phyloP scores from a whole-genome alignment of 306 rosid genomes.

The Cucurbita maxima region DNA sequence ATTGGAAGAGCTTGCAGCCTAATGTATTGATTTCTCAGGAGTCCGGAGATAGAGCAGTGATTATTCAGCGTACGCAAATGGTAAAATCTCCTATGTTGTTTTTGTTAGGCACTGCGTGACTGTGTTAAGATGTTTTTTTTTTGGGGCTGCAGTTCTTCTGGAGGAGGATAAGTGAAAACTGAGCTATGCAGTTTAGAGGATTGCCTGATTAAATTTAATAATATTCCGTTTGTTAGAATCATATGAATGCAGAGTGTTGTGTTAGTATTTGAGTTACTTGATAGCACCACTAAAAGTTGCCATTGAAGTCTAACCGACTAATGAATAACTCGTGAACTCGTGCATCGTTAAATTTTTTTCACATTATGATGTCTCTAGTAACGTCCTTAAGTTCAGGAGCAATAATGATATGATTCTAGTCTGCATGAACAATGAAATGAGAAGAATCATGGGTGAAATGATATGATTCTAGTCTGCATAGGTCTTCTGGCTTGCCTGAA shows the following conservation, averaged over 20 bases:
- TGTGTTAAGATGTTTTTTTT: background rate
- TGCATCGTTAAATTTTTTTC: background rate
- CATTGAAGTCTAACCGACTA: background rate
- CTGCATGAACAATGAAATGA: background rate
- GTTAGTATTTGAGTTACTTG: background rate
- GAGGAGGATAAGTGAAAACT: background rate
- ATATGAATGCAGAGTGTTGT: background rate
- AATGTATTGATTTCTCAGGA: slow-evolving; percentile 35
- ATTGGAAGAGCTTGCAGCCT: slow-evolving; percentile 35
- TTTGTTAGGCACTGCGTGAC: background rate
- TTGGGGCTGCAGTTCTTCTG: background rate
- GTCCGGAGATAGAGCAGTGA: slow-evolving; percentile 59
- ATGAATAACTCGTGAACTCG: background rate
- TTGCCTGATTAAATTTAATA: background rate
- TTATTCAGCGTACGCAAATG: slow-evolving; percentile 57
- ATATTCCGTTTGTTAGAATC: background rate
- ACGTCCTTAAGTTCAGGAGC: background rate
- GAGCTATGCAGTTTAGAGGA: background rate
- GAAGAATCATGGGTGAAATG: background rate
- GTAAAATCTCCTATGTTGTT: slow-evolving; percentile 15
- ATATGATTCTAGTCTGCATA: background rate
- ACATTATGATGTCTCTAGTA: background rate
- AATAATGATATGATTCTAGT: background rate
- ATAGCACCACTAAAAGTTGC: background rate
- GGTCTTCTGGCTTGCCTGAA: background rate